These are phyloP conservation scores for Talaromyces sp. DNA, from an alignment of 2,329 filamentous ascomycete genomes.

Conservation along the genomic window DNA sequence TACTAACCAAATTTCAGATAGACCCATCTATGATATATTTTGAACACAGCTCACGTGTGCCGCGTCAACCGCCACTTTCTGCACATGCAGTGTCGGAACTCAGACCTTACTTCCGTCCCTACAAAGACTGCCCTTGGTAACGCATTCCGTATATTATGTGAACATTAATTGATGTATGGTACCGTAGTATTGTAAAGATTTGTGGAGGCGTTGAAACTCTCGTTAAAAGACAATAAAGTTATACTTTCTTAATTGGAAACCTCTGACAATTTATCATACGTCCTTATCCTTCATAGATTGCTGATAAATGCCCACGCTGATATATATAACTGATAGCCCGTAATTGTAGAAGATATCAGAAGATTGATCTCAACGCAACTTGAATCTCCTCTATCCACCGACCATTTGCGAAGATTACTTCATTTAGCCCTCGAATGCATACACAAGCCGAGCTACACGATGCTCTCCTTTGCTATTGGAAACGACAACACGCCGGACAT, in stretches of 20 bases:
- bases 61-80: neutral
- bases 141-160: neutral
- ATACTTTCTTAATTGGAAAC: neutral
- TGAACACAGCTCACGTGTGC: neutral
- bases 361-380: neutral
- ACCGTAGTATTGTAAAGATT: neutral
- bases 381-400: neutral
- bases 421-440: neutral
- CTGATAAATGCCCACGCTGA: neutral
- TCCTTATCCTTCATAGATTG: neutral
- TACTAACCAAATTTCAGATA: neutral
- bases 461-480: neutral
- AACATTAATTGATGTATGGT: neutral
- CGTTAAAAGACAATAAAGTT: neutral
- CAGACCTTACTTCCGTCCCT: neutral
- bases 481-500: neutral
- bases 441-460: neutral
- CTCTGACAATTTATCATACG: neutral
- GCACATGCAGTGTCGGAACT: neutral
- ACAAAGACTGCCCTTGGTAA: neutral
- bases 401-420: neutral
- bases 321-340: neutral
- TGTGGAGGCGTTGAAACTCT: neutral
- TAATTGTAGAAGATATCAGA: neutral
- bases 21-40: neutral